phyloP scores from a whole-genome alignment of 2,329 filamentous ascomycete species.

The Colletotrichum sp. region DNA sequence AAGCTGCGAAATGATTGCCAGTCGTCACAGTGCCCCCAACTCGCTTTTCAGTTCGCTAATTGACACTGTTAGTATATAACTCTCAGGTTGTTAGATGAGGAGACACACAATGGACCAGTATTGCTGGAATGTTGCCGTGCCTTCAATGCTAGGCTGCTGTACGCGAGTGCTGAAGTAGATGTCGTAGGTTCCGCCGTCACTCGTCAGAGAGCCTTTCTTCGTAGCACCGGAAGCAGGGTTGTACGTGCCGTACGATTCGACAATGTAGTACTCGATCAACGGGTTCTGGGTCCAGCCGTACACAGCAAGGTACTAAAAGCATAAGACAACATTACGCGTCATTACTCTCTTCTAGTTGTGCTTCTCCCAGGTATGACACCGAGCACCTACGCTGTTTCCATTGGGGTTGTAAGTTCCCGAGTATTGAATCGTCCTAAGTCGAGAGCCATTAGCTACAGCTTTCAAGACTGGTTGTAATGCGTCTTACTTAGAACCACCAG shows the following conservation, averaged over 20 bases:
- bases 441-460: neutral
- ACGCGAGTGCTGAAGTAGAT: slow-evolving; percentile 37
- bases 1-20: slow-evolving; percentile 58
- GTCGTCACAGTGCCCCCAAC: slow-evolving; percentile 55
- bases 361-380: neutral
- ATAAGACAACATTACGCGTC: neutral
- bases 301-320: slow-evolving; percentile 48
- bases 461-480: neutral
- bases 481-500: slow-evolving; percentile 44
- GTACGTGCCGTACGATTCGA: slow-evolving; percentile 48
- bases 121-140: slow-evolving; percentile 54
- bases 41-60: slow-evolving; percentile 45
- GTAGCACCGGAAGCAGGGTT: slow-evolving; percentile 41
- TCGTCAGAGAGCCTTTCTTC: slow-evolving; percentile 33
- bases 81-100: slow-evolving; percentile 29
- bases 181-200: slow-evolving; percentile 40
- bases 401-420: slow-evolving; percentile 31
- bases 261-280: slow-evolving; percentile 44
- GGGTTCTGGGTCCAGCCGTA: slow-evolving; percentile 45
- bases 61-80: slow-evolving; percentile 23
- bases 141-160: slow-evolving; percentile 51
- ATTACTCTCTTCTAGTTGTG: neutral
- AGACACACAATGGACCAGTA: slow-evolving; percentile 50
- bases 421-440: slow-evolving; percentile 25
- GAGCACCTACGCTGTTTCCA: slow-evolving; percentile 26